phyloP scores from a whole-genome alignment of 805 yeast species.

The Priceomyces melissophilus region DNA sequence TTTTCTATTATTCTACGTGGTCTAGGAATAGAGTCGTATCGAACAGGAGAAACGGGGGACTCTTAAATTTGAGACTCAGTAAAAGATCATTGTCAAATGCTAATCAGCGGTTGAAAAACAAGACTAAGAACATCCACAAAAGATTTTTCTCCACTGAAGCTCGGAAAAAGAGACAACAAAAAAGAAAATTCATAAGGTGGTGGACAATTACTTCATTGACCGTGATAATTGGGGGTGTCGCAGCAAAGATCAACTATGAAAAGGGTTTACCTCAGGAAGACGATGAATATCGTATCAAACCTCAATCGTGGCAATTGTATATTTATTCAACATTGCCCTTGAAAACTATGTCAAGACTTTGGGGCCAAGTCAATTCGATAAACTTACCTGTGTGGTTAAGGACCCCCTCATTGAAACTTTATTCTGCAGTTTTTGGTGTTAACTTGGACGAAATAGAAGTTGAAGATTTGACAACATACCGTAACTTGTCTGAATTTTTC shows the following conservation, averaged over 20 bases:
- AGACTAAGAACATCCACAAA: constrained; percentile 34
- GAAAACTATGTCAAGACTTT: constrained; percentile 83
- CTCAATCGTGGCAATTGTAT: constrained; percentile 85
- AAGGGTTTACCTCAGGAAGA: constrained; percentile 17
- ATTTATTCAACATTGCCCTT: constrained; percentile 88
- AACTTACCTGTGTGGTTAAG: constrained; percentile 87
- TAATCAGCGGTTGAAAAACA: constrained; percentile 31
- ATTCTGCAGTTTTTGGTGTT: constrained; percentile 80
- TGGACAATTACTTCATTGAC: constrained; percentile 55
- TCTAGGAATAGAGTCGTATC: constrained; percentile 22
- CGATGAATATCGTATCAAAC: constrained; percentile 45
- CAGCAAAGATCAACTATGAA: constrained; percentile 42
- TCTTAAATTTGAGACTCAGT: constrained; percentile 21
- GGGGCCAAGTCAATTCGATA: constrained; percentile 89
- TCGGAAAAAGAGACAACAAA: constrained; percentile 34
- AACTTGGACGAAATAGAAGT: constrained; percentile 86
- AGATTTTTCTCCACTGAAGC: constrained; percentile 44
- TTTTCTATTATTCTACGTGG: constrained; percentile 49
- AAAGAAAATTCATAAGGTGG: constrained; percentile 44
- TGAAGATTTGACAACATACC: constrained; percentile 68
- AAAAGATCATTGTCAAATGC: constrained; percentile 34
- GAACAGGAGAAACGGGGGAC: constrained; percentile 11
- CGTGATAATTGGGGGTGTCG: constrained; percentile 52
- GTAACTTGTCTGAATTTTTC: constrained; percentile 86
- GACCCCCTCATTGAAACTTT: constrained; percentile 73